Base-by-base conservation (phyloP, 495 filamentous ascomycete genomes). In the Podospora tetraspora region DNA sequence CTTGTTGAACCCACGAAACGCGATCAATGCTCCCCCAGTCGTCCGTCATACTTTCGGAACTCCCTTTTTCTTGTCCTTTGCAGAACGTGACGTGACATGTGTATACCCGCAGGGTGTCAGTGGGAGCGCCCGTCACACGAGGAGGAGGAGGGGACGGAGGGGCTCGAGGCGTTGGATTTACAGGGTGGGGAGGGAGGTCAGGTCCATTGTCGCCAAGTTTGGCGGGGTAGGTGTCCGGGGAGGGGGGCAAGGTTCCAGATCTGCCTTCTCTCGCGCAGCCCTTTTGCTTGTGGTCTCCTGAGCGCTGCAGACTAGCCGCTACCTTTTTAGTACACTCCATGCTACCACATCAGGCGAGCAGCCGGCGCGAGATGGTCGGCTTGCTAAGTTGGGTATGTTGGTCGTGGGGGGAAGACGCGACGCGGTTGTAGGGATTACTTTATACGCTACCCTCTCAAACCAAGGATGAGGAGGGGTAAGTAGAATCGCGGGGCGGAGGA, bases 141-240 rank as follows among this genome's bases (percentile, higher is more conserved):
- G 13, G 37, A 43, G 37, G 37, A 43, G 13, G 34, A 34, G 37
- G 13, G 37, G 13, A 43, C 19, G 23, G 23, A 60, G 22, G 23
- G 59, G 27, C 59, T 25, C 19, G 59, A 60, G 59, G 43, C 19
- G 43, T 52, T 52, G 19, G 16, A n/a, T 19, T 52, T 52, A 52
- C 43, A 52, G 43, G 43, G 37, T n/a, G n/a, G n/a, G n/a, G 34
- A 4, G 34, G 34, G 13, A 6, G 4, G 34, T 30, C 29, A 30
- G 29, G 29, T 30, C 29, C 29, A 30, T 34, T 13, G 43, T 52
- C 23, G 65, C 22, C 57, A 43, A 29, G n/a, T 37, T 57, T 66
- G 65, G 65, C 65, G 65, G 65, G 65, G 65, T 66, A 66, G 6
- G 12, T 5, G 16, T n/a, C 16, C 43, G 19, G 43, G 37, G 37